Base-by-base conservation (phyloP, 2,329 filamentous ascomycete species). In the Colletotrichum spinosum region DNA sequence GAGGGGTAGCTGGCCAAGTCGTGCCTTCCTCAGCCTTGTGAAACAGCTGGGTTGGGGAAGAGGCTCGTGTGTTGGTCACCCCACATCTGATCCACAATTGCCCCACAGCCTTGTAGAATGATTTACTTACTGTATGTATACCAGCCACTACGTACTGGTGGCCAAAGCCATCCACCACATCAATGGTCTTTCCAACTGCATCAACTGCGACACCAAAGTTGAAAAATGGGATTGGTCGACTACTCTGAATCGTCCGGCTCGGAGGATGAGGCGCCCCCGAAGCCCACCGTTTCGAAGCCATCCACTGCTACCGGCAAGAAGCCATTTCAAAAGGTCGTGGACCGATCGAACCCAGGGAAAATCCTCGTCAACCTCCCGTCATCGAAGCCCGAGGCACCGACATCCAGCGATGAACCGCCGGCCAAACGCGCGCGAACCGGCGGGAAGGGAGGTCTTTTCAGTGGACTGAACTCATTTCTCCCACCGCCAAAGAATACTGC, bases 401-500 rank as follows among this genome's bases (percentile, higher is more conserved):
- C 78, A 17, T 75, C 78, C 33, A 78, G 75, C 59, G 82, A 84
- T 34, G 83, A 82, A 34, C 90, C 90, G 0, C 90, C 92, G 0
- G 83, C 90, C 1, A 97, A 97, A 75, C 89, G 90, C 65, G 84
- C 86, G 15, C 88, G 88, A 54, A 87, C 86, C 2, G 72, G 71
- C 4, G 72, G 77, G 2, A 72, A 71, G 4, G 73, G 78, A 8
- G 88, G 89, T 35, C 84, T 86, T 5, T 94, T 97, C 72, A 86
- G 91, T 55, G 92, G 90, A 2, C 96, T 97, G 81, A 96, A 95
- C 75, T 90, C 93, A 2, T 88, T 97, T 70, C 84, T 98, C 17
- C 95, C 95, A 3, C 84, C 94, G 34, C 94, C 95, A 4, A 98
- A 97, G 75, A 84, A 85, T 67, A 73, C 79, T 13, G 79, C 76